These are phyloP conservation scores for Boletus sp. DNA, from an alignment of 1,284 basidiomycete species.

Conservation along the genomic window DNA sequence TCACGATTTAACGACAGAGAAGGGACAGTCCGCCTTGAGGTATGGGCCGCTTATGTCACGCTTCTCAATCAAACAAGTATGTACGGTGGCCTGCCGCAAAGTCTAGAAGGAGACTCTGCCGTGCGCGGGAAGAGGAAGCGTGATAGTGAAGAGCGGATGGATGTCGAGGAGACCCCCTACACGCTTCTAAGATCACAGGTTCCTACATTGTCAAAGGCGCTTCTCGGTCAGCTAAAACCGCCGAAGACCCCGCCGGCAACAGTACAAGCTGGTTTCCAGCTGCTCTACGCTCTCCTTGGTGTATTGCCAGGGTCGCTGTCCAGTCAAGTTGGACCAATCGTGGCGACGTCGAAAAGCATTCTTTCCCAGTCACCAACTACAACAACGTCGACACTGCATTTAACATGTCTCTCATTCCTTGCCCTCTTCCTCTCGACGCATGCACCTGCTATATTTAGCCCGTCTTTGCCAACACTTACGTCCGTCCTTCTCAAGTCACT, in stretches of 20 bases:
- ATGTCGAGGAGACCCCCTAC: conserved; percentile 74
- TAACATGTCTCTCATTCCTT: conserved; percentile 83
- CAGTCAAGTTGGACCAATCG: conserved; percentile 59
- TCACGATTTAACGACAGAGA: conserved; percentile 93
- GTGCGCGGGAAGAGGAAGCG: conserved; percentile 76
- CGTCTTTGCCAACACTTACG: conserved; percentile 61
- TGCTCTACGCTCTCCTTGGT: conserved; percentile 73
- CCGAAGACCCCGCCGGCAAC: conserved; percentile 76
- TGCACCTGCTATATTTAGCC: conserved; percentile 59
- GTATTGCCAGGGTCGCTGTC: conserved; percentile 85
- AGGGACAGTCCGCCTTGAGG: conserved; percentile 91
- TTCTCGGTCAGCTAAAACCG: conserved; percentile 81
- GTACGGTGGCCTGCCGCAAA: conserved; percentile 59
- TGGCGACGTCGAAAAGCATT: conserved; percentile 59
- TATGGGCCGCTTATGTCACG: conserved; percentile 82
- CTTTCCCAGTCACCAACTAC: conserved; percentile 61
- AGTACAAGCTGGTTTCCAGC: conserved; percentile 79
- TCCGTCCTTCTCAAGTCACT: conserved; percentile 73
- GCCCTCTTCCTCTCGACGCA: conserved; percentile 82
- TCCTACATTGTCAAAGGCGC: conserved; percentile 73
- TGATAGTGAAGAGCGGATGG: conserved; percentile 65
- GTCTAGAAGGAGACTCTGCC: conserved; percentile 46
- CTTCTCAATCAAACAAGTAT: conserved; percentile 82
- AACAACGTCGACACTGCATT: conserved; percentile 70
- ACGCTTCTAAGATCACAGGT: conserved; percentile 71